Evolutionary conservation across 2,329 filamentous ascomycete genomes (phyloP).

Genomic region (Amylocarpus encephaloides): DNA sequence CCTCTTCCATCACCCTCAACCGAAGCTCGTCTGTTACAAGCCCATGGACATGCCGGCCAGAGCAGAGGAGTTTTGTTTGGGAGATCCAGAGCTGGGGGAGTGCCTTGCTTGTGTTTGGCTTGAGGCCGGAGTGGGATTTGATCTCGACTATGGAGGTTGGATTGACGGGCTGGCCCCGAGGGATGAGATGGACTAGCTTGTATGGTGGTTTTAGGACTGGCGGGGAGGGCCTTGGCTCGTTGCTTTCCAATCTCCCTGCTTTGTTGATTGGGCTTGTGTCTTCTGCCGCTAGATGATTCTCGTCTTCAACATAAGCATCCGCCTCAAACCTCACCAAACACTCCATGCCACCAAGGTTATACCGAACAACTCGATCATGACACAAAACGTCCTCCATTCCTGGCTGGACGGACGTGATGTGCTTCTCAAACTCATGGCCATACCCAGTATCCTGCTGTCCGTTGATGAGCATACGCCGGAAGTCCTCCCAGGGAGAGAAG

Average conservation of each 20-base stretch:
- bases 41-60: slow-evolving; percentile 18
- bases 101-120: not conserved
- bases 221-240: not conserved
- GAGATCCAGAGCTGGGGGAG: slow-evolving; percentile 26
- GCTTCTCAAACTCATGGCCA: slow-evolving; percentile 30
- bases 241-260: not conserved
- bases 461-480: slow-evolving; percentile 2
- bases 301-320: slow-evolving; percentile 24
- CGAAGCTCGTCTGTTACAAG: slow-evolving; percentile 7
- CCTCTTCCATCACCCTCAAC: slow-evolving; percentile 6
- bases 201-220: slow-evolving; percentile 6
- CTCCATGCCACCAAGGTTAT: slow-evolving; percentile 24
- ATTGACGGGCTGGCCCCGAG: slow-evolving; percentile 12
- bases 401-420: slow-evolving; percentile 21
- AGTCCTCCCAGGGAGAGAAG: slow-evolving; percentile 28
- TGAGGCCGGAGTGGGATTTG: slow-evolving; percentile 11
- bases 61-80: slow-evolving; percentile 18
- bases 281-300: not conserved
- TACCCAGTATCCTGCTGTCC: slow-evolving; percentile 22
- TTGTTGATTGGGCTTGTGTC: not conserved
- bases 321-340: slow-evolving; percentile 29
- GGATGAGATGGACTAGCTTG: slow-evolving; percentile 9
- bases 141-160: slow-evolving; percentile 18
- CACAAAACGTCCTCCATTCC: slow-evolving; percentile 19
- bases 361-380: slow-evolving; percentile 26